phyloP scores from a whole-genome alignment of 139 green algal genomes.

The Haematococcus lacustris region DNA sequence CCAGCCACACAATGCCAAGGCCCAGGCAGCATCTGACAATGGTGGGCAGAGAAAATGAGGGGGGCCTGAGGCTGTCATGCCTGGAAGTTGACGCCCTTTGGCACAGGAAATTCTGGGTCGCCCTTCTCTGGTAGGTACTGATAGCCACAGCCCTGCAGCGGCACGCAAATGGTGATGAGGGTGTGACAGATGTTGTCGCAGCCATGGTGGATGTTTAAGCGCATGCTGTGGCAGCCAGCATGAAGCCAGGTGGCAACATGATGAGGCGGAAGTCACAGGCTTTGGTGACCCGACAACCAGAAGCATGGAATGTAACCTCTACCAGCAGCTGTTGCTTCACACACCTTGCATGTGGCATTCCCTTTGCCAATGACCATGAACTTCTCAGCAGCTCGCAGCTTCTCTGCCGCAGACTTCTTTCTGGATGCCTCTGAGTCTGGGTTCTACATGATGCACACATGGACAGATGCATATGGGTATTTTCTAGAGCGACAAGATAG shows the following conservation, averaged over 20 bases:
- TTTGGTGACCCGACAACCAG: too few relatives aligned
- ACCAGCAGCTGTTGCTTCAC: background rate
- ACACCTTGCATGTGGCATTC: constrained; percentile 56
- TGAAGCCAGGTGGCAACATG: too few relatives aligned
- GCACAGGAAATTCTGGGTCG: constrained; percentile 83
- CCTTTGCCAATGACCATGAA: constrained; percentile 83
- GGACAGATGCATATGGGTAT: too few relatives aligned
- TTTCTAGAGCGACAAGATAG: too few relatives aligned
- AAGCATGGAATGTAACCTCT: too few relatives aligned
- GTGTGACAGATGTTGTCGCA: too few relatives aligned
- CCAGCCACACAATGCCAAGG: too few relatives aligned
- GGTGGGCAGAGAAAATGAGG: too few relatives aligned
- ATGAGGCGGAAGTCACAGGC: too few relatives aligned
- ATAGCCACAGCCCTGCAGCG: constrained; percentile 49
- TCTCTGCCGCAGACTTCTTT: constrained; percentile 44
- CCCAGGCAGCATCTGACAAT: too few relatives aligned
- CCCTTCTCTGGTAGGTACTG: constrained; percentile 72
- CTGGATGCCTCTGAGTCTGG: constrained; percentile 2
- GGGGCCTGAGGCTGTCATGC: constrained; percentile 26
- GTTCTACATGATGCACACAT: constrained; percentile 4
- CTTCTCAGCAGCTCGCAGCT: constrained; percentile 76
- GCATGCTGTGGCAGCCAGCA: too few relatives aligned
- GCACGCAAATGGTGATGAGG: background rate
- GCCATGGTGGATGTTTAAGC: too few relatives aligned
- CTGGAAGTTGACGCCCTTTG: constrained; percentile 65